Evolutionary conservation across 441 rosid genomes (phyloP).

Genomic region (Pelargonium cotyledonis): DNA sequence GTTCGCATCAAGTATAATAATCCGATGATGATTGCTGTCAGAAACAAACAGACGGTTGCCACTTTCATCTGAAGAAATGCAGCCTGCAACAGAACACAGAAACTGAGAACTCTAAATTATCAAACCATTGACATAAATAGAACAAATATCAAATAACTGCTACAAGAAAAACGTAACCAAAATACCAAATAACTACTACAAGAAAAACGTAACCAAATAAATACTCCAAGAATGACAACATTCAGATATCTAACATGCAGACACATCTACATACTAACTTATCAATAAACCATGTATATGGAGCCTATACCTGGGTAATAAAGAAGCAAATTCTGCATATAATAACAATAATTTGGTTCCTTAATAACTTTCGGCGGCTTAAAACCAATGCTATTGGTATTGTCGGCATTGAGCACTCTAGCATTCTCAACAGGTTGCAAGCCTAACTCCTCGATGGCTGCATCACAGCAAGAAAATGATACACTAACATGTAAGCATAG

Average conservation of each 20-base stretch:
- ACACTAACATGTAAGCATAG: conserved; percentile 17
- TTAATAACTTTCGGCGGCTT: conserved; percentile 49
- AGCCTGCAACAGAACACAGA: conserved; percentile 40
- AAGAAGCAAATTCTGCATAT: conserved; percentile 57
- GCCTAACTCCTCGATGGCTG: conserved; percentile 53
- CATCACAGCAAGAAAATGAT: conserved; percentile 25
- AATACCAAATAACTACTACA: too few relatives aligned
- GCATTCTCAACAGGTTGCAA: conserved; percentile 34
- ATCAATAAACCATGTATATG: conserved; percentile 19
- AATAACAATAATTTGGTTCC: conserved; percentile 48
- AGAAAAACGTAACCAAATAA: neutral
- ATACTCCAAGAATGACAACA: neutral
- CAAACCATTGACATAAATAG: neutral
- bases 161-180: neutral
- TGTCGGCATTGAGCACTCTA: conserved; percentile 18
- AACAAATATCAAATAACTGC: too few relatives aligned
- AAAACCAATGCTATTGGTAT: conserved; percentile 46
- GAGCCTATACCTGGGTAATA: conserved; percentile 66
- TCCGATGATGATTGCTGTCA: conserved; percentile 93
- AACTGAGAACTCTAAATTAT: conserved; percentile 19
- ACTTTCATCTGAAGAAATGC: conserved; percentile 68
- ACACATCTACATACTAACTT: too few relatives aligned
- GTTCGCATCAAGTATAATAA: conserved; percentile 45
- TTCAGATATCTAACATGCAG: too few relatives aligned
- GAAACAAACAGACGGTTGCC: conserved; percentile 67